Evolutionary conservation across 495 filamentous ascomycete genomes (phyloP), one percentile per base, ranked within the genome.

Genomic region (Talaromyces wortmannii): DNA sequence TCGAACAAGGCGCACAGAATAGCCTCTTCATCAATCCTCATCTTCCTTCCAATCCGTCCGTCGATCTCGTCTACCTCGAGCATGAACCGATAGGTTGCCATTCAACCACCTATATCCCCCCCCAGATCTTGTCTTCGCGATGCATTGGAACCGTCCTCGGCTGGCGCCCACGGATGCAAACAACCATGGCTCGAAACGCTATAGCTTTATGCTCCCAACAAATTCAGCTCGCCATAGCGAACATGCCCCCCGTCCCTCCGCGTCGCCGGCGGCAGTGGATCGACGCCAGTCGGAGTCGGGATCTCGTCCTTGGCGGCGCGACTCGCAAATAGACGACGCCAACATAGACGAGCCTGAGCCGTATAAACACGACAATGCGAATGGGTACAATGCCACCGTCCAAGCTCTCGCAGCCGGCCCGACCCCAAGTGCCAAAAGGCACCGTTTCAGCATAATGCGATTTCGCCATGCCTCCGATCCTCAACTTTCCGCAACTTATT

Each of bases 401-500:
- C 23, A 40, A 12, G n/a, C 44, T 46, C 31, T 29, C 15, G 42
- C 44, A 15, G 12, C 42, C 31, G 32, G 42, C 7, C n/a, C 36
- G 6, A 31, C 52, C 23, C 23, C 44, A 13, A 53, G 23, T 36
- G 44, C 44, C 29, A 53, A 67, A 49, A 67, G 68, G 23, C 72
- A 86, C 56, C 86, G 92, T 33, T 97, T 97, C 66, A 94, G 87
- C 66, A 84, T 97, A 72, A 80, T 96, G 71, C 90, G 86, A 66
- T 86, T 95, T 63, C 86, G 92, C 48, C 89, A 97, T 82, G 91
- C 90, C 48, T 96, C 92, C 13, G 94, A 98, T 68, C 89, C 94
- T 47, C 91, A 96, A 64, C 76, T 97, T 50, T 90, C 90, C 8
- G 89, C 85, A 62, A 87, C 88, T 45, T 91, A 86, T 66, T 81